Percentiles rank a stretch among this genome's conserved stretches.
Conservation (phyloP, 768 basidiomycete genomes). For the Butyriboletus loyo region DNA sequence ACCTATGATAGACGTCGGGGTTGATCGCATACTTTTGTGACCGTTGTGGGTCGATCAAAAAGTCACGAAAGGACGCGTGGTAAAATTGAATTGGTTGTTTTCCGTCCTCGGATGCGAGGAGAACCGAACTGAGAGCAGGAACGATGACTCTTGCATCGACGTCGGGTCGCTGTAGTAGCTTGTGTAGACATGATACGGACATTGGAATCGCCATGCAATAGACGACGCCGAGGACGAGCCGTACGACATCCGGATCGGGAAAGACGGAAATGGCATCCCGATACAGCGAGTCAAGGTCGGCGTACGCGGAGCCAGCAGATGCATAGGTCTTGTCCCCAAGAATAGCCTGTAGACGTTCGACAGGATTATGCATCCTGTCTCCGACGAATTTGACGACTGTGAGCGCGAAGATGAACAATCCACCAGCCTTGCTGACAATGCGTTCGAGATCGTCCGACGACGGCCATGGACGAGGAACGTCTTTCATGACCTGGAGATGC, state of each 20-base stretch:
- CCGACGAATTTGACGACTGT: conserved; percentile 29
- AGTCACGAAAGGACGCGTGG: conserved; percentile 22
- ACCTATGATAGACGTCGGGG: conserved; percentile 12
- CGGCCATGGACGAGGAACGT: conserved; percentile 25
- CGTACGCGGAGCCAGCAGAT: conserved; percentile 11
- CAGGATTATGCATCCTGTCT: conserved; percentile 12
- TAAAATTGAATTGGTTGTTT: conserved; percentile 20
- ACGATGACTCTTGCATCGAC: conserved; percentile 14
- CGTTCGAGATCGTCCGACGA: conserved; percentile 17
- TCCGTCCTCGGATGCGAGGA: conserved; percentile 19
- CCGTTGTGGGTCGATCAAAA: conserved; percentile 15
- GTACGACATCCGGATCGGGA: conserved; percentile 13
- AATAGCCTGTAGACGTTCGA: conserved; percentile 12
- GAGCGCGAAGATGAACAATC: conserved; percentile 30
- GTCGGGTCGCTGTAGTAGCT: conserved; percentile 10
- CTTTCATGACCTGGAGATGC: conserved; percentile 19
- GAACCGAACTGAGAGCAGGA: conserved; percentile 15
- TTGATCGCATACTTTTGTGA: conserved; percentile 14
- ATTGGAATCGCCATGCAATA: conserved; percentile 12
- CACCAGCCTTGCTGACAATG: conserved; percentile 17
- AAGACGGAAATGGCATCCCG: conserved; percentile 19
- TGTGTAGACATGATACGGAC: conserved; percentile 13
- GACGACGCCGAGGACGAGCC: conserved; percentile 19
- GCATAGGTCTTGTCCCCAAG: conserved; percentile 3
- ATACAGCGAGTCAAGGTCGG: conserved; percentile 20